phyloP scores from a whole-genome alignment of 169 alveolate species.

The Eimeria acervulina region DNA sequence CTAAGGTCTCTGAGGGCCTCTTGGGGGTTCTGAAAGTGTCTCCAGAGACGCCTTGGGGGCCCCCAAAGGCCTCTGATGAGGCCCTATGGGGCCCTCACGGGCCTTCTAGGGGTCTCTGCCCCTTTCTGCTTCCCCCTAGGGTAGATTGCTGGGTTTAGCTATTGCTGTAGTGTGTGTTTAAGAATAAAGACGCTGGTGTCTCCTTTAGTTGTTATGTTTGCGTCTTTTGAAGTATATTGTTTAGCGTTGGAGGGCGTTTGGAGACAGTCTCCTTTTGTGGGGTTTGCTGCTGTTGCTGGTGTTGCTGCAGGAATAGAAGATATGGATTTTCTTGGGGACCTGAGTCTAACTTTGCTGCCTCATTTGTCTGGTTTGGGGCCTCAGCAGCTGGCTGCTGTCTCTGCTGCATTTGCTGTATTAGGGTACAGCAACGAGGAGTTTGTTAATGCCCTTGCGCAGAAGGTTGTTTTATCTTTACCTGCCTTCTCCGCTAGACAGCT shows the following conservation, averaged over 20 bases:
- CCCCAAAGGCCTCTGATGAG: not conserved
- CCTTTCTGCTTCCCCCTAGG: no score
- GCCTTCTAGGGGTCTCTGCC: not conserved
- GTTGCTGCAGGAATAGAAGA: constrained; percentile 73
- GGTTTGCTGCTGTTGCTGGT: not conserved
- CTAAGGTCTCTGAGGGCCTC: not conserved
- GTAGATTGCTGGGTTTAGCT: no score
- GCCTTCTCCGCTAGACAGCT: constrained; percentile 81
- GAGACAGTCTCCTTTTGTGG: not conserved
- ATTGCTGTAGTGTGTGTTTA: no score
- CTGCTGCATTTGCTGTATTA: constrained; percentile 52
- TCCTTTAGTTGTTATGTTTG: not conserved
- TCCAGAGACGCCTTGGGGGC: not conserved
- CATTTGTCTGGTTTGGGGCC: constrained; percentile 29
- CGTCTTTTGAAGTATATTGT: not conserved
- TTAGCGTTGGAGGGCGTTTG: no score
- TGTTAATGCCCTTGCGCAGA: constrained; percentile 56
- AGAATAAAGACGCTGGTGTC: not conserved
- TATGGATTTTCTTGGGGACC: constrained; percentile 60
- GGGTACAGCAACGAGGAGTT: constrained; percentile 39
- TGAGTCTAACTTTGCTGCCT: constrained; percentile 71
- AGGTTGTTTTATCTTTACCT: constrained; percentile 7
- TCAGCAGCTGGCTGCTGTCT: constrained; percentile 68
- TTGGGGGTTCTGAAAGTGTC: no score
- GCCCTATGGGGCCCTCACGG: not conserved